These are phyloP conservation scores for Elsinoe batatas DNA, from an alignment of 2,329 filamentous ascomycete genomes.

Conservation along the genomic window DNA sequence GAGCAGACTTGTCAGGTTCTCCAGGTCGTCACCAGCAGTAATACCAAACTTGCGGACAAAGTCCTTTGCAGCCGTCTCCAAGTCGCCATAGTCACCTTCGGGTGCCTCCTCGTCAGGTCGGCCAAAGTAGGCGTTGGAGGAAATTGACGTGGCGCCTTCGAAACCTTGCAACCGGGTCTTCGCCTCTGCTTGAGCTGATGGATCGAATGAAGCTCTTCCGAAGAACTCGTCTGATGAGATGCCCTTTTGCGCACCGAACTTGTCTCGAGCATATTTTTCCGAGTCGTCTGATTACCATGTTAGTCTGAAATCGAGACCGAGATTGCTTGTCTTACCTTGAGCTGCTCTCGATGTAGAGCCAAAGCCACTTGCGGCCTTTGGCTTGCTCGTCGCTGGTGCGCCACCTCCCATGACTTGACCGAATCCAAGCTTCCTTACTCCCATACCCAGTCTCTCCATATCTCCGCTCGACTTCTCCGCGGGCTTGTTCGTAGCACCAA, in stretches of 20 bases:
- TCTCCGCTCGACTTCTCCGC: slow-evolving; percentile 58
- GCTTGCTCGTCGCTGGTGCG: slow-evolving; percentile 45
- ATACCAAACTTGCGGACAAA: slow-evolving; percentile 92
- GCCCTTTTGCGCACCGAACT: slow-evolving; percentile 87
- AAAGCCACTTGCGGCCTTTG: slow-evolving; percentile 67
- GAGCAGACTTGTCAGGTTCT: slow-evolving; percentile 73
- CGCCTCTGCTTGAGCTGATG: slow-evolving; percentile 70
- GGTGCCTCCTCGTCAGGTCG: slow-evolving; percentile 69
- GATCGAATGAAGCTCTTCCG: slow-evolving; percentile 78
- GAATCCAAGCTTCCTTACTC: slow-evolving; percentile 74
- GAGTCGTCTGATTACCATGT: slow-evolving; percentile 49
- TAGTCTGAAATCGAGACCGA: not conserved
- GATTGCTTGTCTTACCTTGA: not conserved
- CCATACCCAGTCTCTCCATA: slow-evolving; percentile 83
- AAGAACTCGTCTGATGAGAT: slow-evolving; percentile 99
- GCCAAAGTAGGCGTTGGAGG: slow-evolving; percentile 95
- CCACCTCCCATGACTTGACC: slow-evolving; percentile 61
- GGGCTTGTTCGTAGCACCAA: slow-evolving; percentile 47
- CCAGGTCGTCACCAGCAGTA: slow-evolving; percentile 88
- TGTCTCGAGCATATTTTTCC: slow-evolving; percentile 71
- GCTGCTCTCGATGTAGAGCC: slow-evolving; percentile 54
- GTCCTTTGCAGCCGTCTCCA: slow-evolving; percentile 90
- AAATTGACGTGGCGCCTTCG: slow-evolving; percentile 84
- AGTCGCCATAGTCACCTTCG: slow-evolving; percentile 61
- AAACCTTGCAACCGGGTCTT: slow-evolving; percentile 83